Evolutionary conservation across 2,329 filamentous ascomycete genomes (phyloP).

Genomic region (Epichloe hybrida): DNA sequence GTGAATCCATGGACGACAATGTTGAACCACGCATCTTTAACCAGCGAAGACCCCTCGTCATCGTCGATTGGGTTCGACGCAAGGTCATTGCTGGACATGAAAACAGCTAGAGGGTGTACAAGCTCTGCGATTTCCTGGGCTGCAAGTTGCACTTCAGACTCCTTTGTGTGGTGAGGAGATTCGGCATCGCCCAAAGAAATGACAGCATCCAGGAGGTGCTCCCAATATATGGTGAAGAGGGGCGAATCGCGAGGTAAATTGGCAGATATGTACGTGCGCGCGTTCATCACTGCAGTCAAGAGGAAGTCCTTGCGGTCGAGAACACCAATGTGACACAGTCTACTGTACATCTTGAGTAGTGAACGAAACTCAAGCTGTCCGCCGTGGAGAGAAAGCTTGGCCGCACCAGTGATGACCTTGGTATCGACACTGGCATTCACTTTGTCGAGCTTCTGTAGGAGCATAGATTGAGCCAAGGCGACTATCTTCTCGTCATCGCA

Average conservation of each 20-base stretch:
- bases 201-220: conserved; percentile 71
- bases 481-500: conserved; percentile 85
- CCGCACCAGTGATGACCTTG: conserved; percentile 72
- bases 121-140: conserved; percentile 80
- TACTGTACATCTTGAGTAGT: conserved; percentile 70
- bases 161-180: conserved; percentile 57
- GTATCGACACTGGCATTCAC: conserved; percentile 69
- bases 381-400: conserved; percentile 61
- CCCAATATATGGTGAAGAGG: conserved; percentile 70
- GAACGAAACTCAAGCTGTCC: conserved; percentile 73
- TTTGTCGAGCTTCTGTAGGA: conserved; percentile 88
- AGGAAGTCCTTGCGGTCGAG: conserved; percentile 53
- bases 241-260: conserved; percentile 55
- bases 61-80: conserved; percentile 35
- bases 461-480: conserved; percentile 84
- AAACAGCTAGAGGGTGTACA: conserved; percentile 70
- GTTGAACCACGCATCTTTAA: conserved; percentile 96
- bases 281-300: conserved; percentile 61
- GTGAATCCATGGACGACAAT: conserved; percentile 89
- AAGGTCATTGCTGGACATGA: conserved; percentile 57
- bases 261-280: conserved; percentile 64
- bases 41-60: conserved; percentile 58
- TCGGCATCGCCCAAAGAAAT: conserved; percentile 83
- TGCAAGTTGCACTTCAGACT: conserved; percentile 69
- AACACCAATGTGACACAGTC: conserved; percentile 59